Conservation (phyloP, 345 rosid genomes). For the Lumnitzera littorea region DNA sequence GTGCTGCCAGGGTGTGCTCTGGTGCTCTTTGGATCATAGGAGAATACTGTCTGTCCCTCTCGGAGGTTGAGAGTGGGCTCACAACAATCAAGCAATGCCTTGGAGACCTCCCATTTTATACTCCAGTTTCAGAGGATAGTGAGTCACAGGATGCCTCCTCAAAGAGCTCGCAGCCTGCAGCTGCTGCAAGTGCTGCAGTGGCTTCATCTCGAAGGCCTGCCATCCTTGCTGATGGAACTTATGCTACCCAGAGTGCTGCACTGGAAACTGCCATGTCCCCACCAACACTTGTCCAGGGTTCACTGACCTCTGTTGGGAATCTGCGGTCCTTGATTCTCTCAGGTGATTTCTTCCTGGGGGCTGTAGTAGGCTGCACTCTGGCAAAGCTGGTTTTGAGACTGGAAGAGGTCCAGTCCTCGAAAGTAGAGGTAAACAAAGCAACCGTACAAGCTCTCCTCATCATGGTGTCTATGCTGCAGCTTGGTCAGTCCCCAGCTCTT, state of each 20-base stretch:
- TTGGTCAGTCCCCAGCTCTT: slow-evolving; percentile 81
- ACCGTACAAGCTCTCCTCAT: slow-evolving; percentile 63
- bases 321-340: slow-evolving; percentile 84
- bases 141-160: slow-evolving; percentile 49
- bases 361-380: slow-evolving; percentile 91
- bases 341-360: slow-evolving; percentile 97
- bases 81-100: slow-evolving; percentile 78
- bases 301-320: slow-evolving; percentile 57
- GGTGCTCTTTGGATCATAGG: slow-evolving; percentile 94
- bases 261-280: slow-evolving; percentile 79
- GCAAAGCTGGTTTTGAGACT: slow-evolving; percentile 87
- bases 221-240: slow-evolving; percentile 86
- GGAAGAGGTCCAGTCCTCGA: slow-evolving; percentile 88
- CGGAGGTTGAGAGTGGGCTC: slow-evolving; percentile 82
- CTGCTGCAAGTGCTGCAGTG: slow-evolving; percentile 26
- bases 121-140: slow-evolving; percentile 51
- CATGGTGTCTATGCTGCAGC: slow-evolving; percentile 87
- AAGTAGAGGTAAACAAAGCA: slow-evolving; percentile 68
- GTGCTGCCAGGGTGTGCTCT: slow-evolving; percentile 80
- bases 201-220: slow-evolving; percentile 80
- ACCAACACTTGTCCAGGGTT: slow-evolving; percentile 73
- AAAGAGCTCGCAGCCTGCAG: slow-evolving; percentile 44
- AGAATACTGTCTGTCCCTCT: slow-evolving; percentile 78
- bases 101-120: slow-evolving; percentile 79
- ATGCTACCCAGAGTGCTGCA: slow-evolving; percentile 91